phyloP scores from a whole-genome alignment of 192 early-diverging fungal species.

The Allomyces macrogynus region DNA sequence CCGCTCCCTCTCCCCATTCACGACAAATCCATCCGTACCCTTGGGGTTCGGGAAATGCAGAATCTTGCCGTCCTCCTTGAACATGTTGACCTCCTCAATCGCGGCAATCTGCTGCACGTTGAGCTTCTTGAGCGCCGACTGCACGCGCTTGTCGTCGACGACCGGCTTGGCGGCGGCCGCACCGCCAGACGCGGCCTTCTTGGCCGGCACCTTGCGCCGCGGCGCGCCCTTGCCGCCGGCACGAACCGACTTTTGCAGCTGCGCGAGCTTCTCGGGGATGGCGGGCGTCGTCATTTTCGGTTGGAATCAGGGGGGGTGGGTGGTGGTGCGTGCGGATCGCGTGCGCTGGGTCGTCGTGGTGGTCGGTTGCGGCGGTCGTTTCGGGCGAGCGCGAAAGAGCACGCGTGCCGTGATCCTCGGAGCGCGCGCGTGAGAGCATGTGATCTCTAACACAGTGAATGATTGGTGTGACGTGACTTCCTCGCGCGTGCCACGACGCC shows the following conservation, averaged over 20 bases:
- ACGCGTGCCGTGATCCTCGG: too few relatives aligned
- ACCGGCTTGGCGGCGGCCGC: constrained; percentile 15
- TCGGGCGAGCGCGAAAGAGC: too few relatives aligned
- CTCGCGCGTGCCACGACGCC: too few relatives aligned
- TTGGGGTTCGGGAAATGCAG: constrained; percentile 77
- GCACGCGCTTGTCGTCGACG: constrained; percentile 88
- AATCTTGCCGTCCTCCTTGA: constrained; percentile 78
- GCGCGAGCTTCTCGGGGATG: constrained; percentile 83
- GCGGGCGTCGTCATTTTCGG: constrained; percentile 13
- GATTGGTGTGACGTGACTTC: too few relatives aligned
- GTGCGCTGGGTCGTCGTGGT: too few relatives aligned
- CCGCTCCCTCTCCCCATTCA: too few relatives aligned
- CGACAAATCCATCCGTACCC: constrained; percentile 26
- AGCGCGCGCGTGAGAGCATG: too few relatives aligned
- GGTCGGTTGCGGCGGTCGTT: too few relatives aligned
- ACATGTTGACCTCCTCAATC: constrained; percentile 98
- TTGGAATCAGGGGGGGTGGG: too few relatives aligned
- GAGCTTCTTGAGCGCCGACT: constrained; percentile 75
- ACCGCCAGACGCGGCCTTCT: constrained; percentile 26
- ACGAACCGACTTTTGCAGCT: constrained; percentile 73
- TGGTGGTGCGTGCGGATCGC: too few relatives aligned
- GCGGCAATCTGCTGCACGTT: constrained; percentile 61
- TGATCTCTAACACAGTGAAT: too few relatives aligned
- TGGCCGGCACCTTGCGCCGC: constrained; percentile 65
- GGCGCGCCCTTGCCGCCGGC: constrained; percentile 86